A percentile compares a stretch with the other conserved stretches of the same genome.
These are phyloP conservation scores for Metschnikowia orientalis DNA, from an alignment of 805 yeast species.

Conservation along the genomic window DNA sequence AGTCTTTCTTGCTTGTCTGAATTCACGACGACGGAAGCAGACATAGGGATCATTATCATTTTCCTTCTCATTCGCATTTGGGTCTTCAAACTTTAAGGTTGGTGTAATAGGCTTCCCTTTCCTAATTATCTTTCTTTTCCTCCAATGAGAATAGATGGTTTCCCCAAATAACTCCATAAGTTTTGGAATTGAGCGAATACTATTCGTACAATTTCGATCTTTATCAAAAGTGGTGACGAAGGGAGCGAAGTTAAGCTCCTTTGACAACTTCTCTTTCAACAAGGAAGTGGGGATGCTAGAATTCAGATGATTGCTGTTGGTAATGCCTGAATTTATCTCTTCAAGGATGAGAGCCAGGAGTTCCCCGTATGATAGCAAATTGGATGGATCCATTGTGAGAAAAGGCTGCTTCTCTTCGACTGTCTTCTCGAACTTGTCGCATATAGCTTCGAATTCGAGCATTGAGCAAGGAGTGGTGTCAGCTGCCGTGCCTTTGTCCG, in stretches of 20 bases:
- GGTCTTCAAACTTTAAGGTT: conserved; percentile 76
- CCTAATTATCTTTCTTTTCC: conserved; percentile 60
- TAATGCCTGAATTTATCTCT: conserved; percentile 26
- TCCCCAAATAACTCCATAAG: conserved; percentile 60
- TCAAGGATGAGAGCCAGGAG: conserved; percentile 47
- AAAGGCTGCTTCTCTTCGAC: conserved; percentile 85
- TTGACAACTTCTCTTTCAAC: conserved; percentile 53
- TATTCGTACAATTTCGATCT: conserved; percentile 20
- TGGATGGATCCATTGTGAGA: conserved; percentile 76
- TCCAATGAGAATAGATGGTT: conserved; percentile 78
- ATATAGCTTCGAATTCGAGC: conserved; percentile 78
- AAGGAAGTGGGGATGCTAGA: conserved; percentile 41
- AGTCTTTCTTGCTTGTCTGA: conserved; percentile 92
- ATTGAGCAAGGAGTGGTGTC: conserved; percentile 49
- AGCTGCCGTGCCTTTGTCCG: conserved; percentile 11
- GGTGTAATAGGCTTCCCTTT: conserved; percentile 73
- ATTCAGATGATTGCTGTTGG: conserved; percentile 20
- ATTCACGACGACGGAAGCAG: conserved; percentile 92
- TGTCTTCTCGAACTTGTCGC: conserved; percentile 67
- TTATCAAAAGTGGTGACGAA: conserved; percentile 60
- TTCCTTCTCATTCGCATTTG: conserved; percentile 70
- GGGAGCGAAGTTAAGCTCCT: conserved; percentile 50
- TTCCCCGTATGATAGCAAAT: conserved; percentile 67
- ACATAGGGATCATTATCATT: conserved; percentile 88
- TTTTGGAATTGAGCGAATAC: conserved; percentile 42